A percentile compares a stretch with the other conserved stretches of the same genome.
Evolutionary conservation across 179 eudicot species (phyloP).

Genomic region (Sideroxylon spinosum): DNA sequence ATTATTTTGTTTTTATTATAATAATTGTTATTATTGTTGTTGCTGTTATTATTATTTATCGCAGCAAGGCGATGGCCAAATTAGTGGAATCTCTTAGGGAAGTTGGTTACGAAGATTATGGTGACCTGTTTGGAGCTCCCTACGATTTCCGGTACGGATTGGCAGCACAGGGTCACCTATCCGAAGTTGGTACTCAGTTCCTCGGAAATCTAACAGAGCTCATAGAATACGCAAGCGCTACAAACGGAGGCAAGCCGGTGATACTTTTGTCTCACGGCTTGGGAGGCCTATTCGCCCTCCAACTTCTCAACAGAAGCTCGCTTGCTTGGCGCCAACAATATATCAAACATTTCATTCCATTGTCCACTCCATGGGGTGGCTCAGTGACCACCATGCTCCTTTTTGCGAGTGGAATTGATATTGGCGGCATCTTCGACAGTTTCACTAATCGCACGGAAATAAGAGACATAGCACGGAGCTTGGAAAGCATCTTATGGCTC

Average conservation of each 20-base stretch:
- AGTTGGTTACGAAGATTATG: slow-evolving; percentile 52
- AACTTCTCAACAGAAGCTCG: slow-evolving; percentile 52
- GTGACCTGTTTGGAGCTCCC: slow-evolving; percentile 79
- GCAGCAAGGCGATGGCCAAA: no score
- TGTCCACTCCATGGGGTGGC: slow-evolving; percentile 87
- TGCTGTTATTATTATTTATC: no score
- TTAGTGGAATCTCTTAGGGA: slow-evolving; percentile 50
- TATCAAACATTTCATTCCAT: slow-evolving; percentile 69
- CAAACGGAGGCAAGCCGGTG: slow-evolving; percentile 59
- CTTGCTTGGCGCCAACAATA: slow-evolving; percentile 52
- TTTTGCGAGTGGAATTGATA: no score
- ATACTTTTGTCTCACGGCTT: slow-evolving; percentile 72
- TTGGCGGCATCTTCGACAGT: no score
- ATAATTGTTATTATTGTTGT: no score
- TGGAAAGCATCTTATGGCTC: slow-evolving; percentile 79
- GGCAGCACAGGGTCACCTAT: slow-evolving; percentile 57
- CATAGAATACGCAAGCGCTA: slow-evolving; percentile 49
- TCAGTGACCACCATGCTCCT: slow-evolving; percentile 21
- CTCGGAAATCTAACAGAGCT: slow-evolving; percentile 57
- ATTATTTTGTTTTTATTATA: no score
- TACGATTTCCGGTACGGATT: slow-evolving; percentile 92
- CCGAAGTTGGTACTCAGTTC: slow-evolving; percentile 47
- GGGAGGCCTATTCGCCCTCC: slow-evolving; percentile 68
- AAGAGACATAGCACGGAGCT: slow-evolving; percentile 59
- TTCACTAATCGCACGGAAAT: slow-evolving; percentile 27